Percentiles rank a stretch among this genome's conserved stretches.
Conservation (phyloP, 2,329 filamentous ascomycete species). For the Scedosporium apiospermum region DNA sequence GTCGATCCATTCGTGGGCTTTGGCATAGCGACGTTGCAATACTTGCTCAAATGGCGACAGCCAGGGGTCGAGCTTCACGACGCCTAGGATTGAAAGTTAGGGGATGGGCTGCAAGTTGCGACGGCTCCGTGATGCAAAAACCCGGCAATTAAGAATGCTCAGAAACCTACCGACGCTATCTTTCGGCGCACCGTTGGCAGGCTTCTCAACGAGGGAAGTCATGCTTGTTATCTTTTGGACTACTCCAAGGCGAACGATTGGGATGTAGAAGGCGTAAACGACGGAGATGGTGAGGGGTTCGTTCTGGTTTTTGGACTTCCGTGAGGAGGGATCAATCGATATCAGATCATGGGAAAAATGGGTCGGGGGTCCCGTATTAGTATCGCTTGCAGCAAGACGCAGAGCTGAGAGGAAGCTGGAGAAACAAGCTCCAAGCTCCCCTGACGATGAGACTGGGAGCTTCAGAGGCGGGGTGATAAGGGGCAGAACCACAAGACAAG, state of each 20-base stretch:
- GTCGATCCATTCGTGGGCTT: conserved; percentile 79
- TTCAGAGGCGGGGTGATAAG: neutral
- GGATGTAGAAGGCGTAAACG: neutral
- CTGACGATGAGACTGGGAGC: neutral
- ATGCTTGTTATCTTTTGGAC: neutral
- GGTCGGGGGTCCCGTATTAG: neutral
- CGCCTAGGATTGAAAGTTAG: conserved; percentile 45
- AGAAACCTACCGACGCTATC: neutral
- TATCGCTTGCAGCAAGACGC: neutral
- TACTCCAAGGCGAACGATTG: neutral
- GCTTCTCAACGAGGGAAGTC: neutral
- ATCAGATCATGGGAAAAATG: neutral
- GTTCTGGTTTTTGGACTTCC: neutral
- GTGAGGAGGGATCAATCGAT: neutral
- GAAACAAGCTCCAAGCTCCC: neutral
- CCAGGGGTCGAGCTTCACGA: conserved; percentile 81
- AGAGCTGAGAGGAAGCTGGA: neutral
- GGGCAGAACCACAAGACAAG: neutral
- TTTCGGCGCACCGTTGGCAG: neutral
- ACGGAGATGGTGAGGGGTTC: neutral
- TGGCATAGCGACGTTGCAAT: conserved; percentile 66
- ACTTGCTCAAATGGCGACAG: conserved; percentile 74
- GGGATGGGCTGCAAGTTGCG: neutral
- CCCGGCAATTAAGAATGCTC: neutral
- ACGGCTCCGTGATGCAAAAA: neutral